A percentile compares a stretch with the other conserved stretches of the same genome.
Evolutionary conservation across 257 asterid genomes (phyloP).

Genomic region (Echium plantagineum): DNA sequence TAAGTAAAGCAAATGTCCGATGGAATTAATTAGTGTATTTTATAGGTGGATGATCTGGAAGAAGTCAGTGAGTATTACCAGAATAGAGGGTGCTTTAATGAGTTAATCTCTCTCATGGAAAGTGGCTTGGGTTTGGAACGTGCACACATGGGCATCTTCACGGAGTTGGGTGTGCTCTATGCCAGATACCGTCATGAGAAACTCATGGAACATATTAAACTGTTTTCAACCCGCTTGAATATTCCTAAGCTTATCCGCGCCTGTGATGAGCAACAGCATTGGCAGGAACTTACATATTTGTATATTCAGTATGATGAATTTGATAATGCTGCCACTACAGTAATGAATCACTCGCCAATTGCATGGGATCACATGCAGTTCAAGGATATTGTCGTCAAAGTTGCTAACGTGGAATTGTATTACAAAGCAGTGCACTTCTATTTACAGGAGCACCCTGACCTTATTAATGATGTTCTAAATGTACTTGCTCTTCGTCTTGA

Average conservation of each 20-base stretch:
- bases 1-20: neutral
- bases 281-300: conserved; percentile 90
- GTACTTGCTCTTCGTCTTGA: conserved; percentile 97
- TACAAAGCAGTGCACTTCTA: conserved; percentile 99
- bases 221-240: conserved; percentile 90
- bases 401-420: conserved; percentile 93
- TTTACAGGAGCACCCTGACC: conserved; percentile 97
- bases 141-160: conserved; percentile 99
- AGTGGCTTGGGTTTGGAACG: conserved; percentile 99
- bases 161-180: conserved; percentile 93
- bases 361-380: conserved; percentile 99
- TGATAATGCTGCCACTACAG: conserved; percentile 98
- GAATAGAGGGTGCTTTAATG: conserved; percentile 96
- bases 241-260: conserved; percentile 98
- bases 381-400: conserved; percentile 91
- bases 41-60: conserved; percentile 96
- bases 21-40: conserved; percentile 9
- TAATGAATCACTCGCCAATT: conserved; percentile 99
- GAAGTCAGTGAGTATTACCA: conserved; percentile 97
- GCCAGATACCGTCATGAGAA: conserved; percentile 98
- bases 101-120: conserved; percentile 96
- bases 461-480: conserved; percentile 85
- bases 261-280: conserved; percentile 98
- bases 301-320: conserved; percentile 93
- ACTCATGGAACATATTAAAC: conserved; percentile 97